A percentile compares a stretch with the other conserved stretches of the same genome.
phyloP scores from a whole-genome alignment of 208 protist genomes.

The Leishmania martiniquensis region DNA sequence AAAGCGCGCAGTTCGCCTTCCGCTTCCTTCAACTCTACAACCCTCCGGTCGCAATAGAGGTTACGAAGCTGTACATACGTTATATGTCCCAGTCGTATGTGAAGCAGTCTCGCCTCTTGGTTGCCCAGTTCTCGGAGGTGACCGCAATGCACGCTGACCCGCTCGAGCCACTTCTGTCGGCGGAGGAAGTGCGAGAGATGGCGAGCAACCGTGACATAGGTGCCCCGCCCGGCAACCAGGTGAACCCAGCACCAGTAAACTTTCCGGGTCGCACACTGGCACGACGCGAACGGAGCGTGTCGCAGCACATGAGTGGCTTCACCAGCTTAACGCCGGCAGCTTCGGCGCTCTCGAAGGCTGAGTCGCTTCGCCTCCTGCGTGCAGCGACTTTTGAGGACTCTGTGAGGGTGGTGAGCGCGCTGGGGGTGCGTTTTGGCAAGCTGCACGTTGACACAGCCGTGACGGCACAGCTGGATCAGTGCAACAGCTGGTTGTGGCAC shows the following conservation, averaged over 20 bases:
- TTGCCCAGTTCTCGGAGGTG: constrained; percentile 51
- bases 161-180: constrained; percentile 67
- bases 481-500: constrained; percentile 71
- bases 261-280: constrained; percentile 57
- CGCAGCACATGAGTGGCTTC: constrained; percentile 67
- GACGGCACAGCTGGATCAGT: constrained; percentile 42
- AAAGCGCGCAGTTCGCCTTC: constrained; percentile 70
- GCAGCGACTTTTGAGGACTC: constrained; percentile 66
- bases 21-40: constrained; percentile 84
- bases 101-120: constrained; percentile 38
- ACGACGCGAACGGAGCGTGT: constrained; percentile 73
- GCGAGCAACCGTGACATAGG: constrained; percentile 66
- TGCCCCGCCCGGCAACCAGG: constrained; percentile 57
- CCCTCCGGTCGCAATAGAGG: constrained; percentile 50
- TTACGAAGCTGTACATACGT: constrained; percentile 68
- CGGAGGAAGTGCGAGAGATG: constrained; percentile 57
- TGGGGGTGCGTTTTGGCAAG: constrained; percentile 50
- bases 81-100: constrained; percentile 61
- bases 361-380: constrained; percentile 40
- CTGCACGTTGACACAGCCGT: constrained; percentile 43
- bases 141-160: constrained; percentile 51
- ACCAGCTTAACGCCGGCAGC: constrained; percentile 10
- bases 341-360: constrained; percentile 10
- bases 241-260: constrained; percentile 32
- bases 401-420: constrained; percentile 45